phyloP scores from a whole-genome alignment of 371 early-diverging fungal genomes.

The Mucor irregularis region DNA sequence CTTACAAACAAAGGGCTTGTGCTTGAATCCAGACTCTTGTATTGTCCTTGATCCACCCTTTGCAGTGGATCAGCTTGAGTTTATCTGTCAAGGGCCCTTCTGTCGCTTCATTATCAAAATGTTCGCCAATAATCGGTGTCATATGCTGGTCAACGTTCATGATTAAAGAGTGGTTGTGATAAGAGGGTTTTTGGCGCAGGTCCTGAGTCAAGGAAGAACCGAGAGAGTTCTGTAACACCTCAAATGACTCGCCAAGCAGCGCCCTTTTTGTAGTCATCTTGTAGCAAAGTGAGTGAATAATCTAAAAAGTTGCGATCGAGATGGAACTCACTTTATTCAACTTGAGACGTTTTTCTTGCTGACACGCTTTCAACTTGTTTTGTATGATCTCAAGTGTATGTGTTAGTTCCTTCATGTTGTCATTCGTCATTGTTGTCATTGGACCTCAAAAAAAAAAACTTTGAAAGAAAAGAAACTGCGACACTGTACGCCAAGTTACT shows the following conservation, averaged over 20 bases:
- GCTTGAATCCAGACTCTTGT: constrained; percentile 18
- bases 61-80: background rate
- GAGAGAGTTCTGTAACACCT: constrained; percentile 6
- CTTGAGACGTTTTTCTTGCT: background rate
- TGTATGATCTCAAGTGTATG: constrained; percentile 9
- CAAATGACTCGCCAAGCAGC: constrained; percentile 10
- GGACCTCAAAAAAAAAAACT: too few species aligned
- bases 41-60: constrained; percentile 11
- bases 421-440: too few species aligned
- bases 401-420: background rate
- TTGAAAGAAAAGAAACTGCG: too few species aligned
- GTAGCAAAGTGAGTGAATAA: background rate
- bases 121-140: background rate
- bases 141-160: background rate
- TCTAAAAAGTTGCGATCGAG: background rate
- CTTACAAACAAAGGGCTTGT: background rate
- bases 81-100: background rate
- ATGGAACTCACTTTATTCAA: background rate
- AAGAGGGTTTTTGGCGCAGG: background rate
- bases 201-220: background rate
- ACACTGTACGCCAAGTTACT: too few species aligned
- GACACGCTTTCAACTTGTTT: constrained; percentile 2
- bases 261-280: constrained; percentile 17
- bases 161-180: background rate
- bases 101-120: background rate